Conservation (phyloP, 1,139 yeast genomes). For the Kodamaea sp. region DNA sequence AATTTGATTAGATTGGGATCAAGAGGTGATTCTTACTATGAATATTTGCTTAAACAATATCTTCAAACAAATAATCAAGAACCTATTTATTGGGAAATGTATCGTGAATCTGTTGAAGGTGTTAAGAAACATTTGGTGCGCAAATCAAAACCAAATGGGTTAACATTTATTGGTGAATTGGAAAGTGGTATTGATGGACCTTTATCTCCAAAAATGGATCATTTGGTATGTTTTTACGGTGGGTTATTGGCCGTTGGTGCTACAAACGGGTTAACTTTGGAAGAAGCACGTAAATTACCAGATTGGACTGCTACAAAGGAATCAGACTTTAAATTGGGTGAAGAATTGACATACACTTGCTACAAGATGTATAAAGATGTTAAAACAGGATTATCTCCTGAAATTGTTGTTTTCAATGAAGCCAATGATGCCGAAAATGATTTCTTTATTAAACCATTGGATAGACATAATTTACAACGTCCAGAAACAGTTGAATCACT, state of each 20-base stretch:
- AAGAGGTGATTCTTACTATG: conserved; percentile 91
- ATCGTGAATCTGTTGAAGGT: conserved; percentile 73
- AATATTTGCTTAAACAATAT: conserved; percentile 82
- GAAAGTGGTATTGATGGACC: conserved; percentile 61
- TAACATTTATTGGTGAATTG: conserved; percentile 75
- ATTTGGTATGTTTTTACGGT: conserved; percentile 88
- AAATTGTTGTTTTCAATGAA: conserved; percentile 75
- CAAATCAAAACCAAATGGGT: conserved; percentile 58
- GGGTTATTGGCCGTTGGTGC: conserved; percentile 91
- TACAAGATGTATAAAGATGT: conserved; percentile 74
- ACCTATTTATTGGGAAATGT: conserved; percentile 65
- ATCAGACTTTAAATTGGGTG: conserved; percentile 63
- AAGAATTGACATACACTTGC: conserved; percentile 76
- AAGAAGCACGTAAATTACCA: conserved; percentile 44
- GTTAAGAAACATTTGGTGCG: conserved; percentile 60
- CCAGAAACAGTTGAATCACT: conserved; percentile 94
- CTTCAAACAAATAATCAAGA: conserved; percentile 69
- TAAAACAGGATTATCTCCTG: conserved; percentile 82
- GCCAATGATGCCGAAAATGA: conserved; percentile 38
- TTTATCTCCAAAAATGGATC: conserved; percentile 84
- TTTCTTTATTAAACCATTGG: conserved; percentile 65
- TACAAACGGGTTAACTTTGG: conserved; percentile 62
- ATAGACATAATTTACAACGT: conserved; percentile 81
- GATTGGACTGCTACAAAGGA: conserved; percentile 37
- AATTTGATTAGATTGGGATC: conserved; percentile 74